Conservation (phyloP, 2,329 filamentous ascomycete species). For the Neonectria magnoliae region DNA sequence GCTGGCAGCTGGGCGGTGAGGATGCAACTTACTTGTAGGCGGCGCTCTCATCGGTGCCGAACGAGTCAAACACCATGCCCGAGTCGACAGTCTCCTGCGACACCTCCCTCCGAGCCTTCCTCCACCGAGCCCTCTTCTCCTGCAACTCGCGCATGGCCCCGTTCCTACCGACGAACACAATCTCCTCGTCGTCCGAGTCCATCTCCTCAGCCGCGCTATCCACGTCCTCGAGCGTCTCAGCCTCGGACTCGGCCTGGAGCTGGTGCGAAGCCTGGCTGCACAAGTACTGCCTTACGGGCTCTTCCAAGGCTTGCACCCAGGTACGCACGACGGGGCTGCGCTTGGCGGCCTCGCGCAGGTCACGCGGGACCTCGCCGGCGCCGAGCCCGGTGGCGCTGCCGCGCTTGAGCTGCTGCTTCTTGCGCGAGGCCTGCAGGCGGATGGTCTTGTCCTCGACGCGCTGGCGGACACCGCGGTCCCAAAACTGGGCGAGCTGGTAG, state of each 20-base stretch:
- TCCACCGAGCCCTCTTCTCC: constrained; percentile 54
- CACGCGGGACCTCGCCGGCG: constrained; percentile 74
- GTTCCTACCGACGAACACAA: constrained; percentile 84
- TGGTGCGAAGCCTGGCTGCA: constrained; percentile 55
- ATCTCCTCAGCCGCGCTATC: constrained; percentile 52
- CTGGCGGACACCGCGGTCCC: constrained; percentile 70
- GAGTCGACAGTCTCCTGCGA: constrained; percentile 68
- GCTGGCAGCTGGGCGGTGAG: background rate
- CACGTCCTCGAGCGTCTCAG: constrained; percentile 29
- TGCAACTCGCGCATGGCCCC: constrained; percentile 63
- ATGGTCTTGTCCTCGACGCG: constrained; percentile 60
- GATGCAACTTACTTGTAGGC: constrained; percentile 77
- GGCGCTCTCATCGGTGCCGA: constrained; percentile 78
- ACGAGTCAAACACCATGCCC: constrained; percentile 82
- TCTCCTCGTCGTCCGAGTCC: constrained; percentile 78
- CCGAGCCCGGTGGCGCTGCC: constrained; percentile 56
- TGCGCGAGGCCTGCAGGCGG: constrained; percentile 54
- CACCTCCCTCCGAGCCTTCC: constrained; percentile 61
- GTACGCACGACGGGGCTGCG: constrained; percentile 79
- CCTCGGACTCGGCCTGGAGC: constrained; percentile 24
- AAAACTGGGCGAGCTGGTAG: constrained; percentile 88
- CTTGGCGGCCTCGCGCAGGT: constrained; percentile 84
- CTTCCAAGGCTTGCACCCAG: constrained; percentile 85
- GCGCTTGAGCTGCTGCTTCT: constrained; percentile 55
- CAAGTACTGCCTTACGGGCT: constrained; percentile 82